These are phyloP conservation scores for Gossypium anomalum DNA, from an alignment of 345 rosid genomes.

Conservation along the genomic window DNA sequence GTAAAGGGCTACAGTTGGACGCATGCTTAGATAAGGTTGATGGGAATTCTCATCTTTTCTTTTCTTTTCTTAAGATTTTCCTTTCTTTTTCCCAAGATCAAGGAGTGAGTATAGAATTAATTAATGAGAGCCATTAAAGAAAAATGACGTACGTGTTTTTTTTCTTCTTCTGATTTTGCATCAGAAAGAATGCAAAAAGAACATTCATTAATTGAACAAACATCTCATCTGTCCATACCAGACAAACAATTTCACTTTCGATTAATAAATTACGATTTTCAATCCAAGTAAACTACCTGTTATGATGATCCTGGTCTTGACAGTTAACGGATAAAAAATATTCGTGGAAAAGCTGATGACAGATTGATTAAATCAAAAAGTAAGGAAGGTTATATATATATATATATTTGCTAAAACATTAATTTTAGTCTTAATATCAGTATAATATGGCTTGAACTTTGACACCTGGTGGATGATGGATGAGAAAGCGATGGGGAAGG, in stretches of 20 bases:
- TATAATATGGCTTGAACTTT: neutral
- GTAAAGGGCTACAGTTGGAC: neutral
- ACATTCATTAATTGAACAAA: slow-evolving; percentile 9
- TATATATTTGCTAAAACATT: neutral
- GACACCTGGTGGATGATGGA: neutral
- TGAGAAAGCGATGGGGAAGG: neutral
- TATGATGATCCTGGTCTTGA: neutral
- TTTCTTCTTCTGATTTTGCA: neutral
- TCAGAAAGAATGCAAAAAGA: neutral
- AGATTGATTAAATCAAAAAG: neutral
- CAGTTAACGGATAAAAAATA: neutral
- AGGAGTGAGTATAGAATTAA: neutral
- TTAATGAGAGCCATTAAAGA: neutral
- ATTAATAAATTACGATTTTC: neutral
- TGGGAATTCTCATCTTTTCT: slow-evolving; percentile 5
- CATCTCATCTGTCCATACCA: neutral
- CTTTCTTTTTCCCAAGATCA: neutral
- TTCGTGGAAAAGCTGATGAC: neutral
- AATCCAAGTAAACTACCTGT: neutral
- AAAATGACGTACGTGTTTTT: neutral
- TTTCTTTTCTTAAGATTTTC: neutral
- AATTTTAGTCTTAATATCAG: neutral
- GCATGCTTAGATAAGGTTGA: slow-evolving; percentile 3
- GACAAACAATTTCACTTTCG: neutral
- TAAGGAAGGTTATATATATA: neutral